Evolutionary conservation across 1,284 basidiomycete species (phyloP), one percentile per base, ranked within the genome.

Genomic region (Coniophora puteana): DNA sequence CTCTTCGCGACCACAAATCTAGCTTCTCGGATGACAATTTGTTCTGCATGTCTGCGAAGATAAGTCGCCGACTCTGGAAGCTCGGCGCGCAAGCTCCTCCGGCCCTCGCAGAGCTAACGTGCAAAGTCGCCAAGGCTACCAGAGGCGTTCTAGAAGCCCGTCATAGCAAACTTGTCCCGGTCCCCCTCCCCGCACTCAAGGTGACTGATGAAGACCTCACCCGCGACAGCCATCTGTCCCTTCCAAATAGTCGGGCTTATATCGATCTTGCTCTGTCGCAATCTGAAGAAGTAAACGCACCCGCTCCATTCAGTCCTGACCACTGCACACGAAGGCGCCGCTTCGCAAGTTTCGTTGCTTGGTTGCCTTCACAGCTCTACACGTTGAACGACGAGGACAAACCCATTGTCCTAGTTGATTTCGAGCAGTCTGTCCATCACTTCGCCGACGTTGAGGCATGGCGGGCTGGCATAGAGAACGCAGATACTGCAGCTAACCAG

Each of bases 21-120:
- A 64, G 55, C 29, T n/a, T n/a, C n/a, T n/a, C n/a, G n/a, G n/a
- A n/a, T n/a, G 62, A 71, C 33, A 17, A 65, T 1, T 52, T 73
- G 6, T 48, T 52, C 0, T 45, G 14, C 10, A 49, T 62, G 35
- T 43, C 39, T 4, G 32, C 50, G 11, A 73, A 74, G 44, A 50
- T 68, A 20, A 53, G 54, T 17, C 54, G 59, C 5, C 62, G 72
- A 3, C 37, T 68, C 8, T 39, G 52, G 36, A 73, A 78, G 46
- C 51, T 76, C 7, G 40, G 47, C 1, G 46, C 42, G 21, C 40
- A 63, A 17, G 24, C 58, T 8, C 4, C 47, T 4, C 36, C 42
- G 6, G 58, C 61, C 6, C 18, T 48, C 8, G 38, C 38, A 1
- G 46, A 47, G 1, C 45, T 36, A 13, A 16, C 50, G 4, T 41